Evolutionary conservation across 129 eudicot species (phyloP), one percentile per base, ranked within the genome.

Genomic region (Ambrosia artemisiifolia): DNA sequence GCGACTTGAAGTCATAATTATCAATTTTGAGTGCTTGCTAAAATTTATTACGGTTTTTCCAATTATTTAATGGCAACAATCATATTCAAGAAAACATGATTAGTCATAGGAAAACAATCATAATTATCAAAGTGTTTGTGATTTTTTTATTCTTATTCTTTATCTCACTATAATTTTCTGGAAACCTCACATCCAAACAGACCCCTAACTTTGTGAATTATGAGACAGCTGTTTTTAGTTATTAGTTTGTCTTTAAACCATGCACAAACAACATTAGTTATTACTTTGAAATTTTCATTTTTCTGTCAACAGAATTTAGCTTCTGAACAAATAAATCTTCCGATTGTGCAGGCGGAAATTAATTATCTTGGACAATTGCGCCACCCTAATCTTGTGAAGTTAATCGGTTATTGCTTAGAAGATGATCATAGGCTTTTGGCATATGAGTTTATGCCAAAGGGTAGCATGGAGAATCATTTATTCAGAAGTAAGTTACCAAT

Each of bases 381-480:
- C 63, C 97, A 91, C 73, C 95, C 91, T 4, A 91, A 91, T 88
- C 97, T 91, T 80, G 97, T 91, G 54, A 91, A 73, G 57, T 69
- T 91, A 75, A 83, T 91, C 11, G 97, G 97, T 72, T 91, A 85
- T 65, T 91, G 97, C 85, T 78, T 88, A 80, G 97, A 91, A 79
- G 97, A 91, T 64, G 97, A 91, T 42, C 97, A 91, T 67, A 85
- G 97, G 65, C 97, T 91, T 55, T 75, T 91, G 83, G 97, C 86
- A 43, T 91, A 91, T 5, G 97, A 91, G 85, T 91, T 87, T 80
- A 87, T 91, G 97, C 89, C 97, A n/a, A 91, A 85, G 82, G 97
- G 97, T 71, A 91, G 97, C 88, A 81, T 87, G 97, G 97, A 91
- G 76, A 91, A 88, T 82, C 97, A 91, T 85, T 79, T 91, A 49